These are phyloP conservation scores for Lentinula lateritia DNA, from an alignment of 768 basidiomycete genomes.

Conservation along the genomic window DNA sequence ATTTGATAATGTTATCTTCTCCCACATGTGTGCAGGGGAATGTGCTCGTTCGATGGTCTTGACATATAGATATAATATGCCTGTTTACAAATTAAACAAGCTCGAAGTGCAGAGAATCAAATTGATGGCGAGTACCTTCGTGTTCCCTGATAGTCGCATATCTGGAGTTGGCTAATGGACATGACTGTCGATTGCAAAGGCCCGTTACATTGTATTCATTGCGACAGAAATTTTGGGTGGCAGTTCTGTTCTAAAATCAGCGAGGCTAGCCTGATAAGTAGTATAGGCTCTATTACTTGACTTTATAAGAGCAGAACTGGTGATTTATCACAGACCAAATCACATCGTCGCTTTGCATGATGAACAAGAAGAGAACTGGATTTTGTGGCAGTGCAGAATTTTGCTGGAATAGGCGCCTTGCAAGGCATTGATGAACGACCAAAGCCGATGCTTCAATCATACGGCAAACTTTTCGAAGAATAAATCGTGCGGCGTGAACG, in stretches of 20 bases:
- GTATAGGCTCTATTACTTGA: conserved; percentile 68
- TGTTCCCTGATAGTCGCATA: conserved; percentile 98
- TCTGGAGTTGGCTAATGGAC: conserved; percentile 95
- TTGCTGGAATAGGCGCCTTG: not conserved
- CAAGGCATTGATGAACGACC: not conserved
- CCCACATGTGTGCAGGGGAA: conserved; percentile 97
- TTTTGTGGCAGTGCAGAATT: not conserved
- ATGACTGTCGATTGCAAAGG: conserved; percentile 90
- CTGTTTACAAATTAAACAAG: conserved; percentile 27
- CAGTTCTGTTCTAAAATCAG: conserved; percentile 50
- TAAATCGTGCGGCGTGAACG: no score
- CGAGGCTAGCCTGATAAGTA: not conserved
- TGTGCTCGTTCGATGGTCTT: conserved; percentile 99
- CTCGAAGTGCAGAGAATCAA: not conserved
- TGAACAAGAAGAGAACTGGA: not conserved
- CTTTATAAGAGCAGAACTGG: conserved; percentile 99
- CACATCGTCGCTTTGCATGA: conserved; percentile 94
- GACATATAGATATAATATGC: conserved; percentile 86
- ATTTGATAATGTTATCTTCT: conserved; percentile 85
- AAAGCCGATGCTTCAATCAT: no score
- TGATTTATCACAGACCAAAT: conserved; percentile 96
- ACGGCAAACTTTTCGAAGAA: no score
- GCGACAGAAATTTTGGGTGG: conserved; percentile 95
- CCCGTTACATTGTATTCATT: conserved; percentile 99
- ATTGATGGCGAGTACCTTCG: conserved; percentile 53